Conservation (phyloP, 2,329 filamentous ascomycete species). For the Chaetomium globosum region DNA sequence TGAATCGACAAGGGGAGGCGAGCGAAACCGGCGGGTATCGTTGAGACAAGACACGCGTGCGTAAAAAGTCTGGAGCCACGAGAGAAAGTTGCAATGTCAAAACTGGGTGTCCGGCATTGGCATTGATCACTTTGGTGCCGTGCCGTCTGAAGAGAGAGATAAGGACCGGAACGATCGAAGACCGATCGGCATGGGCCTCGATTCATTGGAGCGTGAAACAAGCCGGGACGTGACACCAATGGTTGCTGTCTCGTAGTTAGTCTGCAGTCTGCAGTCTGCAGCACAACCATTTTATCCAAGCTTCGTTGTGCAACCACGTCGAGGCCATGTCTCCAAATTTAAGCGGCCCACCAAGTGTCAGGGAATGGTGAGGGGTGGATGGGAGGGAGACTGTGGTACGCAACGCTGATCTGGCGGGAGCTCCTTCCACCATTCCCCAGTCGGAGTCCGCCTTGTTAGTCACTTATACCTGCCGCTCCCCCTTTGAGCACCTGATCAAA, state of each 20-base stretch:
- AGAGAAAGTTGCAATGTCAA: not conserved
- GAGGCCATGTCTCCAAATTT: constrained; percentile 22
- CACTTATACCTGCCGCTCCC: constrained; percentile 32
- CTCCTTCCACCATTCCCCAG: constrained; percentile 19
- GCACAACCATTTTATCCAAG: constrained; percentile 10
- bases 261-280: not conserved
- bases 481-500: constrained; percentile 19
- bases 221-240: constrained; percentile 20
- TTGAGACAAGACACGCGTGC: not conserved
- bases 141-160: not conserved
- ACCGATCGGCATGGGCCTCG: constrained; percentile 20
- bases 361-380: constrained; percentile 10
- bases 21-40: constrained; percentile 13
- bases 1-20: constrained; percentile 11
- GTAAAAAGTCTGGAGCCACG: not conserved
- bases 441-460: constrained; percentile 26
- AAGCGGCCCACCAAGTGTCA: constrained; percentile 23
- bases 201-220: constrained; percentile 4
- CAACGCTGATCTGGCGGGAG: constrained; percentile 24
- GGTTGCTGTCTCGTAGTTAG: not conserved
- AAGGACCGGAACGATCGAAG: not conserved
- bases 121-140: too few relatives aligned
- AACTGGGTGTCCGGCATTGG: not conserved
- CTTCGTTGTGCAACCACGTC: constrained; percentile 17
- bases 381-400: constrained; percentile 7